These are phyloP conservation scores for Monosporascus cannonballus DNA, from an alignment of 2,329 filamentous ascomycete species.

Conservation along the genomic window DNA sequence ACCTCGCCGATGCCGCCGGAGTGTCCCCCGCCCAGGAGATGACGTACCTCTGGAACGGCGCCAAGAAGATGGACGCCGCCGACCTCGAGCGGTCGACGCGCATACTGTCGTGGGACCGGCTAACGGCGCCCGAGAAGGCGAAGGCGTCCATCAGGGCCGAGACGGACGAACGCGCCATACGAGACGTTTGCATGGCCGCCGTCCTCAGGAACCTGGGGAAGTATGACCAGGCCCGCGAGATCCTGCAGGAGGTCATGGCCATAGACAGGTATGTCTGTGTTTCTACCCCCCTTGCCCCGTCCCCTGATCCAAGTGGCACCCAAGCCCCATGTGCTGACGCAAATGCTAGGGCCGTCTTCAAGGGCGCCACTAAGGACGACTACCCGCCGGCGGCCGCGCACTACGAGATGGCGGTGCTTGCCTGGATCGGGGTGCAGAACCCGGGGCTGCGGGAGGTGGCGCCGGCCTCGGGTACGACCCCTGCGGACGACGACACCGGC, in stretches of 20 bases:
- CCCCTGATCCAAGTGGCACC: no score
- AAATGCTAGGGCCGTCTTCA: constrained; percentile 41
- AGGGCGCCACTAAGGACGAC: constrained; percentile 58
- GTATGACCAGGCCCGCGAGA: constrained; percentile 56
- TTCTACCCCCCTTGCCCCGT: background rate
- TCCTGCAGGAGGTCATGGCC: constrained; percentile 59
- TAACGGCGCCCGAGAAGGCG: constrained; percentile 39
- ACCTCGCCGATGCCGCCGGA: constrained; percentile 74
- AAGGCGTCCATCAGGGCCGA: constrained; percentile 43
- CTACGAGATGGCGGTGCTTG: constrained; percentile 79
- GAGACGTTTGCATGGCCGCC: constrained; percentile 60
- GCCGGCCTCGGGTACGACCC: background rate
- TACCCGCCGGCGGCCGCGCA: constrained; percentile 68
- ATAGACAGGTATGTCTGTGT: constrained; percentile 50
- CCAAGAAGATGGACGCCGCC: constrained; percentile 65
- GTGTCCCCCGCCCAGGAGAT: constrained; percentile 82
- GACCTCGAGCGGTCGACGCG: constrained; percentile 59
- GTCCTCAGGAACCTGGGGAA: constrained; percentile 58
- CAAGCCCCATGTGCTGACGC: no score
- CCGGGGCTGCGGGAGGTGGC: constrained; percentile 24
- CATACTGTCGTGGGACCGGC: constrained; percentile 61
- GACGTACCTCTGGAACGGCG: constrained; percentile 89
- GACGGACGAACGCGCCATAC: constrained; percentile 56
- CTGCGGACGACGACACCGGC: constrained; percentile 11
- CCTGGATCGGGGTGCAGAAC: constrained; percentile 64